Evolutionary conservation across 2,329 filamentous ascomycete genomes (phyloP).

Genomic region (Monosporascus ibericus): DNA sequence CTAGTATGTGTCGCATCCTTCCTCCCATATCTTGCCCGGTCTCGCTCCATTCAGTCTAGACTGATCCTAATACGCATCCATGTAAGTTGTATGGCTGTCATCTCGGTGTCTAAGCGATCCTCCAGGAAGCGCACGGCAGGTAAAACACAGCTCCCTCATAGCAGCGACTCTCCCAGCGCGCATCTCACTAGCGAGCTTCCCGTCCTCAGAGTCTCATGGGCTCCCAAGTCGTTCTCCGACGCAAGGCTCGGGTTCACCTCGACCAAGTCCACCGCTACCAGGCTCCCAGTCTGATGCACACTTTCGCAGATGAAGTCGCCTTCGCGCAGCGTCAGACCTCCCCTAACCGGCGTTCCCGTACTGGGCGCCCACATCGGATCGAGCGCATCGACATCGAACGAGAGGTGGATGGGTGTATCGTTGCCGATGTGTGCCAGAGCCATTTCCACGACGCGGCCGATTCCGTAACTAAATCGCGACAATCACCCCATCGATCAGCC

Average conservation of each 20-base stretch:
- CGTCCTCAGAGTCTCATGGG: constrained; percentile 79
- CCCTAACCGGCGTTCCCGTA: constrained; percentile 90
- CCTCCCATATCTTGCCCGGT: neutral
- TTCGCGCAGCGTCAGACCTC: constrained; percentile 87
- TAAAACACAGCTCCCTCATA: constrained; percentile 29
- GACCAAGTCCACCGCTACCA: constrained; percentile 76
- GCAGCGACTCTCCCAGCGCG: constrained; percentile 82
- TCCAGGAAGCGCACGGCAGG: no score
- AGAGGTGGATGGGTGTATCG: constrained; percentile 94
- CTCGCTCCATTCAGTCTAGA: neutral
- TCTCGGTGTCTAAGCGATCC: no score
- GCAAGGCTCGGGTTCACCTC: constrained; percentile 74
- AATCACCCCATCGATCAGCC: no score
- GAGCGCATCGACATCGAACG: constrained; percentile 93
- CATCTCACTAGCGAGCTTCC: constrained; percentile 89
- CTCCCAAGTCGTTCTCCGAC: constrained; percentile 53
- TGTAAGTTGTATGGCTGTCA: no score
- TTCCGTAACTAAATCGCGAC: constrained; percentile 61
- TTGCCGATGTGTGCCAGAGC: constrained; percentile 90
- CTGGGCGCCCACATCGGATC: constrained; percentile 95
- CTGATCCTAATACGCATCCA: no score
- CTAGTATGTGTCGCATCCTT: neutral
- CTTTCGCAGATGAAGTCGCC: constrained; percentile 95
- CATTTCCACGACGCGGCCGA: constrained; percentile 96
- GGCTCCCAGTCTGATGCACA: constrained; percentile 71